Base-by-base conservation (phyloP, 2,329 filamentous ascomycete species). In the Aureobasidium musti region DNA sequence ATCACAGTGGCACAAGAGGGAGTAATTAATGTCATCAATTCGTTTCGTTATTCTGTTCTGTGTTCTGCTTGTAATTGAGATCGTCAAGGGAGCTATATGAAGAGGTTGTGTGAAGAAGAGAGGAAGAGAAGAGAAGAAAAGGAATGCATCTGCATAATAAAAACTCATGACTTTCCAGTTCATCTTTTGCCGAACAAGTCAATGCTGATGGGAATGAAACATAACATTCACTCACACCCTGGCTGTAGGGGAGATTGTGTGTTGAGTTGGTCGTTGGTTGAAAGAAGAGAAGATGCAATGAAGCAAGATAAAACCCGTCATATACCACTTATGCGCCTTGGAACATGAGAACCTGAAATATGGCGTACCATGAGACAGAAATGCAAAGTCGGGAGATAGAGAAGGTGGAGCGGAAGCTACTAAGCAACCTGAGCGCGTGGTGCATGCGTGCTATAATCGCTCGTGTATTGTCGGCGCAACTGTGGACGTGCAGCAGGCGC, bases 11-110 rank as follows among this genome's bases (percentile, higher is more conserved):
- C 26, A 23, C 4, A 14, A 8, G n/a, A 52, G 13, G n/a, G 17
- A 17, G 26, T 19, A 52, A 52, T 19, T 11, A 33, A 14, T 33
- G 53, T 59, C 56, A 59, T 59, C n/a, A 59, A 59, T 59, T 59
- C 56, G 41, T 59, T 47, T 59, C 56, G 56, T 59, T 45, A 47
- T 59, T 52, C 56, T 59, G 56, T 41, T 59, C 26, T 52, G 49
- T 57, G n/a, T 7, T 57, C 17, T 41, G 37, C 30, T 59, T 41
- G 56, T 47, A 39, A 59, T 52, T 17, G 49, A 52, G 23, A 52
- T 52, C 49, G 49, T 52, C 26, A 52, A 52, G 10, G 26, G 28
- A 57, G 56, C 56, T 59, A 59, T 59, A 45, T 59, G 14, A n/a
- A 11, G 21, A n/a, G 19, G 21, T 23, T 30, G 26, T 8, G 26